phyloP scores from a whole-genome alignment of 805 yeast species.

The Starmerella davenportii region DNA sequence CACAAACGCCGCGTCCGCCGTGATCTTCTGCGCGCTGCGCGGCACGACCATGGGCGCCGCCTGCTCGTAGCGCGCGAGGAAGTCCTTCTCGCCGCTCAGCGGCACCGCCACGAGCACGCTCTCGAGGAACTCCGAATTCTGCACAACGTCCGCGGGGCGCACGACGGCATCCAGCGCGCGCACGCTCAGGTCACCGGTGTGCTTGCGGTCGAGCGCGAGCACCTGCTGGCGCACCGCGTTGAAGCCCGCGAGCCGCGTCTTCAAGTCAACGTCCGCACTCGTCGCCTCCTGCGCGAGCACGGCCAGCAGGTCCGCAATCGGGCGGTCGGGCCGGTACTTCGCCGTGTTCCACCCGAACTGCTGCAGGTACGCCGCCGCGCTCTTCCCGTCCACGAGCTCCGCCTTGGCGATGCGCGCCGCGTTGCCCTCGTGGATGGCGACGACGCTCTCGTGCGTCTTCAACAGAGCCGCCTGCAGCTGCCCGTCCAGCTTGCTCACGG shows the following conservation, averaged over 20 bases:
- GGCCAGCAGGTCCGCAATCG: conserved; percentile 58
- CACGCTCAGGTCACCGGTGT: conserved; percentile 82
- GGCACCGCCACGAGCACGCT: conserved; percentile 87
- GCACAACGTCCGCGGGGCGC: conserved; percentile 61
- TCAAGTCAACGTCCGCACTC: conserved; percentile 70
- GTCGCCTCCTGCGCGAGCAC: conserved; percentile 58
- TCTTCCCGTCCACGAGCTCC: conserved; percentile 34
- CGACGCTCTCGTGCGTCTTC: conserved; percentile 62
- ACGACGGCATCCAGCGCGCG: conserved; percentile 82
- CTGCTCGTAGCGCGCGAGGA: conserved; percentile 56
- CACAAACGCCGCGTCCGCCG: conserved; percentile 54
- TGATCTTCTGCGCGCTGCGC: conserved; percentile 55
- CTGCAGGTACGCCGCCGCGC: conserved; percentile 49
- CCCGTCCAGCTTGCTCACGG: conserved; percentile 61
- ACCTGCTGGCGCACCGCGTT: conserved; percentile 68
- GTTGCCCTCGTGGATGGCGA: conserved; percentile 21
- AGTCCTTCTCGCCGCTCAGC: conserved; percentile 38
- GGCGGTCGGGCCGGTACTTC: conserved; percentile 68
- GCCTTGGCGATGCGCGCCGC: conserved; percentile 30
- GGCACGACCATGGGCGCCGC: conserved; percentile 75
- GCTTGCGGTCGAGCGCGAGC: conserved; percentile 78
- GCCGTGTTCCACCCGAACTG: conserved; percentile 74
- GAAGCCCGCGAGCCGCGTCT: conserved; percentile 54
- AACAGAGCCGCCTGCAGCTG: conserved; percentile 51
- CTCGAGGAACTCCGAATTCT: conserved; percentile 68